A percentile compares a stretch with the other conserved stretches of the same genome.
phyloP scores from a whole-genome alignment of 495 filamentous ascomycete species.

The Aspergillus nanangensis region DNA sequence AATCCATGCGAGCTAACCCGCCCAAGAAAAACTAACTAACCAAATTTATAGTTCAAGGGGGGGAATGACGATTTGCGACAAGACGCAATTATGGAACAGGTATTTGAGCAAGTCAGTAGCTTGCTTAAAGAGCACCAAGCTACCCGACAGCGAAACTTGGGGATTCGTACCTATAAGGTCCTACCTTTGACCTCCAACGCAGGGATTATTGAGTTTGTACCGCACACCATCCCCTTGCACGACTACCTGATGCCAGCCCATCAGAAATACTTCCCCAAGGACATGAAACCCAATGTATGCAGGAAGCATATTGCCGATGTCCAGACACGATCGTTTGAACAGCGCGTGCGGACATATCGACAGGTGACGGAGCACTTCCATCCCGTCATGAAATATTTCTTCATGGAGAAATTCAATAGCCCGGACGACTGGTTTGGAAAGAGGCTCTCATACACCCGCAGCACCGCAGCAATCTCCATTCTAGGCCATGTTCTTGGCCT shows the following conservation, averaged over 20 bases:
- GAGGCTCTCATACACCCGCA: conserved; percentile 83
- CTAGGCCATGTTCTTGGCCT: conserved; percentile 89
- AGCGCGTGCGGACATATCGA: conserved; percentile 68
- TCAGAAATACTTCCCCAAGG: conserved; percentile 77
- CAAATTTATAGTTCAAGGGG: conserved; percentile 65
- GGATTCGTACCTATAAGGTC: conserved; percentile 93
- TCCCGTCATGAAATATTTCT: conserved; percentile 95
- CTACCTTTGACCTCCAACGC: conserved; percentile 76
- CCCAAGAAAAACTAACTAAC: conserved; percentile 8
- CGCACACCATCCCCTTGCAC: conserved; percentile 83
- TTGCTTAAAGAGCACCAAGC: conserved; percentile 79
- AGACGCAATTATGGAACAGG: conserved; percentile 99
- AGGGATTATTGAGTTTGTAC: conserved; percentile 97
- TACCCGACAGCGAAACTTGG: conserved; percentile 82
- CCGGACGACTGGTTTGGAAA: conserved; percentile 93
- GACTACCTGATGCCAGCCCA: conserved; percentile 91
- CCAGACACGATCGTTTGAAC: conserved; percentile 60
- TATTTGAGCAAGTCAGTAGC: conserved; percentile 91
- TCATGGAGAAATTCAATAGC: conserved; percentile 89
- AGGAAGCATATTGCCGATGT: conserved; percentile 72
- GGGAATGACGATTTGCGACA: conserved; percentile 96
- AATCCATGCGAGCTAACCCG: no score
- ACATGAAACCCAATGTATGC: conserved; percentile 68
- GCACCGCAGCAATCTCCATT: conserved; percentile 91
- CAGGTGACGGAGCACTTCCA: conserved; percentile 75